Evolutionary conservation across 768 basidiomycete species (phyloP).

Genomic region (Lentinula raphanica): DNA sequence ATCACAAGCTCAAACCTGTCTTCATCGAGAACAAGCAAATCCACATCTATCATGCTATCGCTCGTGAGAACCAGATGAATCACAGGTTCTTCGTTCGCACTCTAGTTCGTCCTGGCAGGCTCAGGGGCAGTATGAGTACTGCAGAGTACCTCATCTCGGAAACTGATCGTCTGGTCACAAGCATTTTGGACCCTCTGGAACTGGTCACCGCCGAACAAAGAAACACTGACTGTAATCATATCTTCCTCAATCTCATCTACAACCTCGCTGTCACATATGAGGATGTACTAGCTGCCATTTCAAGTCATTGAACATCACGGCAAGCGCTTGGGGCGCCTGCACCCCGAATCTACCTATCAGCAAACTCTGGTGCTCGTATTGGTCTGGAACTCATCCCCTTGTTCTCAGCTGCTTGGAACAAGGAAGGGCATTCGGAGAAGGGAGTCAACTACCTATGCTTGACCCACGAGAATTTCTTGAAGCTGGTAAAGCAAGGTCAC

Average conservation of each 20-base stretch:
- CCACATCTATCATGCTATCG: constrained; percentile 95
- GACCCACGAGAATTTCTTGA: constrained; percentile 85
- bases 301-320: constrained; percentile 99
- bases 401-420: constrained; percentile 91
- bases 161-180: constrained; percentile 93
- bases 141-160: constrained; percentile 99
- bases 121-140: constrained; percentile 86
- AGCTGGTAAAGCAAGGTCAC: constrained; percentile 80
- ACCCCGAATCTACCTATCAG: constrained; percentile 98
- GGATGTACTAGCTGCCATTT: constrained; percentile 92
- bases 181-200: constrained; percentile 90
- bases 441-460: constrained; percentile 95
- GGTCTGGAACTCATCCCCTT: constrained; percentile 83
- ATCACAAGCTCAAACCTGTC: constrained; percentile 94
- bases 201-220: constrained; percentile 87
- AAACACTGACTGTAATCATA: constrained; percentile 96
- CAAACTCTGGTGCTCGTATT: constrained; percentile 97
- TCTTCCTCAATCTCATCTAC: constrained; percentile 99
- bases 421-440: constrained; percentile 79
- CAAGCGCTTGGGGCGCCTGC: constrained; percentile 95
- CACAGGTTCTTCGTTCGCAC: constrained; percentile 97
- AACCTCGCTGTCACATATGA: constrained; percentile 93
- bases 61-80: constrained; percentile 95
- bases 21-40: constrained; percentile 97
- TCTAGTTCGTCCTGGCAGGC: constrained; percentile 90